Evolutionary conservation across 1,284 basidiomycete species (phyloP).

Genomic region (Mycocalia duriaeana): DNA sequence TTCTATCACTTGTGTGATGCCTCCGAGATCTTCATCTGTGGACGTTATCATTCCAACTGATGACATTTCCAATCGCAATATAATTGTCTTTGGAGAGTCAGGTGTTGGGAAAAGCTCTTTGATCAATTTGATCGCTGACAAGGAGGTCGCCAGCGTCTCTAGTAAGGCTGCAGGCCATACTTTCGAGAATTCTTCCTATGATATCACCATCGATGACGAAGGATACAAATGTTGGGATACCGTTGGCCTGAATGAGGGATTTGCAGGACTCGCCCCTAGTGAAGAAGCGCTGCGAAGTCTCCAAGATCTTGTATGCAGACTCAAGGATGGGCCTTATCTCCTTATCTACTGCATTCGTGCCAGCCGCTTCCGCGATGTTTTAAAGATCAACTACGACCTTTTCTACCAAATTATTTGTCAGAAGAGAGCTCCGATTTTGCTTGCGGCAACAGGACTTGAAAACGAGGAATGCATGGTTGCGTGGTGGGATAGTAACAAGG

Average conservation of each 20-base stretch:
- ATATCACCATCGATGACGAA: conserved; percentile 1
- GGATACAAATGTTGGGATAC: conserved; percentile 9
- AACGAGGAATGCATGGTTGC: conserved; percentile 10
- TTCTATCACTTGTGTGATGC: too few relatives aligned
- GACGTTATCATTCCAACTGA: too few relatives aligned
- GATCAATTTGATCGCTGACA: conserved; percentile 10
- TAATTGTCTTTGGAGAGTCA: conserved; percentile 9
- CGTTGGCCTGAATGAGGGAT: conserved; percentile 13
- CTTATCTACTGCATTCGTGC: conserved; percentile 5
- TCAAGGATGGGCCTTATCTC: conserved; percentile 2
- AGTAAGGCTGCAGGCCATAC: conserved; percentile 5
- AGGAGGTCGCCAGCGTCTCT: conserved; percentile 1
- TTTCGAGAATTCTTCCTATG: conserved; percentile 3
- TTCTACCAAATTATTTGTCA: conserved; percentile 12
- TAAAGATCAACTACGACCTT: conserved; percentile 9
- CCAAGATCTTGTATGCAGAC: conserved; percentile 5
- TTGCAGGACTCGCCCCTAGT: conserved; percentile 7
- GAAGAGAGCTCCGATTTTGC: conserved; percentile 9
- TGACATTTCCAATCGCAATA: too few relatives aligned
- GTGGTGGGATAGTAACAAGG: conserved; percentile 10
- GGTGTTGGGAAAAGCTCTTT: conserved; percentile 11
- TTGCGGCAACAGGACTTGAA: conserved; percentile 11
- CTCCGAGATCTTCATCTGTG: too few relatives aligned
- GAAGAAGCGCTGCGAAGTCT: conserved; percentile 9
- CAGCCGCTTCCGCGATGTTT: conserved; percentile 4